Base-by-base conservation (phyloP, 2,329 filamentous ascomycete genomes). In the Ophiostoma sp. region DNA sequence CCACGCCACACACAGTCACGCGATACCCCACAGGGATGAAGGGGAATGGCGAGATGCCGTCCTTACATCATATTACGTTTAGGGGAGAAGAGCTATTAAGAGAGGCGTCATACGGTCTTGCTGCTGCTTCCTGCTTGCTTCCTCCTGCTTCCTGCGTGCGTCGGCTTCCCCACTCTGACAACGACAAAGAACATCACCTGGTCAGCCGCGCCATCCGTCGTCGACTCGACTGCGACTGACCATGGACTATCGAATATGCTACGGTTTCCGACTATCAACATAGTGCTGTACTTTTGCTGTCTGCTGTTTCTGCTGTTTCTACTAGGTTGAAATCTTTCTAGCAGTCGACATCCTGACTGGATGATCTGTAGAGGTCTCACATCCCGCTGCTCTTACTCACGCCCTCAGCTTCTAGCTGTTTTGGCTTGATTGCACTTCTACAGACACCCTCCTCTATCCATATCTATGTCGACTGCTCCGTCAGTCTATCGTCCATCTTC, bases 181-280 rank as follows among this genome's bases (percentile, higher is more conserved):
- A 54, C 52, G 27, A 62, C 57, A 62, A 62, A 62, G 57, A 62
- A 62, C 27, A 62, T 62, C 57, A 62, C 57, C 57, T 62, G 57
- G 57, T 62, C 57, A 62, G 57, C 57, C 57, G 57, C 57, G 57
- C 57, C 57, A 62, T 62, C 57, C 27, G 27, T 62, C 57, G 27
- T 7, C 27, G 52, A 57, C 57, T 62, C 27, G 27, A 62, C 44
- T 48, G 44, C 5, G 44, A 44, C 13, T 44, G 41, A 6, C 41
- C 41, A 20, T 48, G 44, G 44, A 48, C 44, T 48, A 48, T 48
- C 44, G 44, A 57, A 10, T 23, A 41, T 41, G 10, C 39, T 31
- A 31, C 27, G 27, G 27, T 31, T 31, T 31, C 27, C 36, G 36
- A 39, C 36, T 39, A 3, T 39, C 36, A 31, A 31, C 27, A 3